Percentiles rank a stretch among this genome's conserved stretches.
phyloP scores from a whole-genome alignment of 345 rosid genomes.

The Pseudoturritis turrita region DNA sequence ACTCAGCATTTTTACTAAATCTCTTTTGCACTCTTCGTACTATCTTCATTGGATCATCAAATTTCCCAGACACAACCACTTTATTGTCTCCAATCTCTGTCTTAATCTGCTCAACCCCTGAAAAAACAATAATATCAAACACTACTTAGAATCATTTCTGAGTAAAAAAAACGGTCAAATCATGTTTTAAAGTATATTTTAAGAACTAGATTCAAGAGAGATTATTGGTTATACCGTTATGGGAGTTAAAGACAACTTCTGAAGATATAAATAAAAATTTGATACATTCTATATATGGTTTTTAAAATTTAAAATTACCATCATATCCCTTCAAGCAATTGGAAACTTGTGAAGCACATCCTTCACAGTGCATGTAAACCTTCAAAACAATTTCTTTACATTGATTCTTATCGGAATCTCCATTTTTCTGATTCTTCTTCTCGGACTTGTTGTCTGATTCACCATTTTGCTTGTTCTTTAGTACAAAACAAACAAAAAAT shows the following conservation, averaged over 20 bases:
- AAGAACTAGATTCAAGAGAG: neutral
- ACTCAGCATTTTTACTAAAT: slow-evolving; percentile 46
- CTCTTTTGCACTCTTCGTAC: slow-evolving; percentile 46
- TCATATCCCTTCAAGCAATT: slow-evolving; percentile 48
- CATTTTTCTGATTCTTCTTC: neutral
- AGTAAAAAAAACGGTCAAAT: neutral
- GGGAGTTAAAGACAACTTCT: neutral
- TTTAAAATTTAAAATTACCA: too few relatives aligned
- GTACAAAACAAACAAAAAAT: neutral
- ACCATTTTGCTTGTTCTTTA: slow-evolving; percentile 24
- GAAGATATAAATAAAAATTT: too few relatives aligned
- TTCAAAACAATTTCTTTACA: slow-evolving; percentile 49
- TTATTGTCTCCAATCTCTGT: slow-evolving; percentile 33
- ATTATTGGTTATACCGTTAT: neutral
- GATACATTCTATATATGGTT: too few relatives aligned
- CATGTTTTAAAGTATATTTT: neutral
- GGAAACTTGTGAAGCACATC: slow-evolving; percentile 49
- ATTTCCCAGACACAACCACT: slow-evolving; percentile 49
- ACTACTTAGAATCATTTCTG: neutral
- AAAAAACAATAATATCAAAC: neutral
- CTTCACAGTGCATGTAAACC: slow-evolving; percentile 67
- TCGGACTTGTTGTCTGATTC: neutral
- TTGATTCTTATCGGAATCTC: slow-evolving; percentile 15
- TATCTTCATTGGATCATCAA: slow-evolving; percentile 44
- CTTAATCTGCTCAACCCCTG: slow-evolving; percentile 53